Evolutionary conservation across 1,139 yeast genomes (phyloP), one percentile per base, ranked within the genome.

Genomic region (Yamadazyma aaseri): DNA sequence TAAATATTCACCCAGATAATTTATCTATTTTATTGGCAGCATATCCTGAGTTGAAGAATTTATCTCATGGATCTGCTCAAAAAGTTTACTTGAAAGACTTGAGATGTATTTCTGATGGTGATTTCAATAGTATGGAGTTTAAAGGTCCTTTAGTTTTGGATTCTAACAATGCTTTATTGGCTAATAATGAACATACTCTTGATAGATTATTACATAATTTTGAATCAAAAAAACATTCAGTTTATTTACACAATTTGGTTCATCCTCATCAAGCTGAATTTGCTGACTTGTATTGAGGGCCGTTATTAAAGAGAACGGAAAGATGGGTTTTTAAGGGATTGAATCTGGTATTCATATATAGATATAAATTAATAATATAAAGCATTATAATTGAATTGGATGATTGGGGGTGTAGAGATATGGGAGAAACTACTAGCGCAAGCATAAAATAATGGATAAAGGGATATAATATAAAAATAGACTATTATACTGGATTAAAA

Each of bases 121-220:
- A 58, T 28, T 64, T 56, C 36, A 44, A 46, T 13, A 34, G 36
- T 31, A 35, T 51, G 26, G 28, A 29, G 7, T 46, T 47, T 23
- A 21, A 37, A 18, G 57, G 73, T 5, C 84, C 81, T 0, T 60
- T 79, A 40, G 64, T 77, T 24, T 76, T 79, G 33, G 86, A 79
- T 57, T 75, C 78, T 70, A 70, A 69, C 35, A 69, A 76, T 50
- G 55, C 63, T 34, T 54, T 71, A 49, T 59, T 78, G 37, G 84
- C 84, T 3, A 67, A 70, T 38, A 73, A 73, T 45, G 70, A 65
- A 33, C 51, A 55, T 9, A 61, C 71, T 31, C 58, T 71, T 40
- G 66, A 64, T 44, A 47, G 73, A 27, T 63, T 71, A 39, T 62
- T 71, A 63, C 59, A 62, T 26, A 66, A 71, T 54, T 68, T 66